Evolutionary conservation across 768 basidiomycete species (phyloP).

Genomic region (Grammothele lineata): DNA sequence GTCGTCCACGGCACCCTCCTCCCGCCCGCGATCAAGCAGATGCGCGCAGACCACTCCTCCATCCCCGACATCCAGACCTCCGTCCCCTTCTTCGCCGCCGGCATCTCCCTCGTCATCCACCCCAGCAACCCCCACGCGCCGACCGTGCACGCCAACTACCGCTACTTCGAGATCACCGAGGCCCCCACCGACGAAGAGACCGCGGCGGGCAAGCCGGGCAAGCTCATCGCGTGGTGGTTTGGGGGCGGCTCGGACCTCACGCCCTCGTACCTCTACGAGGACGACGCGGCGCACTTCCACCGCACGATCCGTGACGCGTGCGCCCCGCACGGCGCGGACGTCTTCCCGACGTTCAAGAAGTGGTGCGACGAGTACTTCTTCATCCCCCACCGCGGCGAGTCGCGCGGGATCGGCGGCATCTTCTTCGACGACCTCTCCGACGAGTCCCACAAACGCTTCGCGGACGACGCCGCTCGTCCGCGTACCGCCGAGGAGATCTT

Average conservation of each 20-base stretch:
- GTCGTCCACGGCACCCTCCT: constrained; percentile 87
- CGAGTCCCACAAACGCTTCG: constrained; percentile 61
- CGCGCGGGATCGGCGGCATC: constrained; percentile 88
- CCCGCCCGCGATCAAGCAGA: constrained; percentile 86
- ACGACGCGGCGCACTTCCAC: constrained; percentile 89
- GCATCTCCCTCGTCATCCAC: constrained; percentile 90
- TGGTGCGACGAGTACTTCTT: constrained; percentile 99
- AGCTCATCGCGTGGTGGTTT: constrained; percentile 94
- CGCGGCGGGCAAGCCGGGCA: constrained; percentile 32
- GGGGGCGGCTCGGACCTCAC: constrained; percentile 96
- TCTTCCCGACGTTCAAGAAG: constrained; percentile 81
- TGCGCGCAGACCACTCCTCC: constrained; percentile 87
- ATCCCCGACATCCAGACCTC: constrained; percentile 59
- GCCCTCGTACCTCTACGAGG: constrained; percentile 85
- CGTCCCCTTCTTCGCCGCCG: constrained; percentile 91
- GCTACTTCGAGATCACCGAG: constrained; percentile 92
- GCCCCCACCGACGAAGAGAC: constrained; percentile 23
- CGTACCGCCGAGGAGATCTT: constrained; percentile 63
- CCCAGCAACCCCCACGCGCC: constrained; percentile 92
- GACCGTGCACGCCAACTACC: constrained; percentile 93
- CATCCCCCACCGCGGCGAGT: constrained; percentile 82
- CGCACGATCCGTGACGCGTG: constrained; percentile 69
- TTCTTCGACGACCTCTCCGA: constrained; percentile 93
- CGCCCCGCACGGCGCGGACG: constrained; percentile 58
- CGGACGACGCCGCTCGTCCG: constrained; percentile 34